Evolutionary conservation across 2,329 filamentous ascomycete genomes (phyloP).

Genomic region (Scedosporium boydii): DNA sequence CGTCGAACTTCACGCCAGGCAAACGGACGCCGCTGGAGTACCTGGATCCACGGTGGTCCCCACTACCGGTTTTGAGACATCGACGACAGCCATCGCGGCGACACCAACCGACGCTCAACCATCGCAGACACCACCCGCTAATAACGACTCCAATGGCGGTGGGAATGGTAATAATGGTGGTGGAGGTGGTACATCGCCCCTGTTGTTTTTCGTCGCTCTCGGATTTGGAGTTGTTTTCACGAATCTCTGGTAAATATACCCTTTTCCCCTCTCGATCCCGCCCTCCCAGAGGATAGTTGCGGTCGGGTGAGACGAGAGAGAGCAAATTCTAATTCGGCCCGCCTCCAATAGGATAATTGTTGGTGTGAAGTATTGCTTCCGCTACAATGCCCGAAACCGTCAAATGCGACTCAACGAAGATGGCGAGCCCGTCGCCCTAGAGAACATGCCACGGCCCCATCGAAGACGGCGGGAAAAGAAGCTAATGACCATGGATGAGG

Average conservation of each 20-base stretch:
- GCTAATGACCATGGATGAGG: conserved; percentile 97
- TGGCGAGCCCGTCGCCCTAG: conserved; percentile 79
- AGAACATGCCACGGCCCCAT: conserved; percentile 76
- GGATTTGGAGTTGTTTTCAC: conserved; percentile 98
- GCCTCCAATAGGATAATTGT: conserved; percentile 78
- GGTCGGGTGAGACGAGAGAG: no score
- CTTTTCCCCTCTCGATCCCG: conserved; percentile 7
- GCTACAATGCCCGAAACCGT: conserved; percentile 91
- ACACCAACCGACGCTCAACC: neutral
- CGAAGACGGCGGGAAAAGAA: conserved; percentile 92
- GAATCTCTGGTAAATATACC: conserved; percentile 74
- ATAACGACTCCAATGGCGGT: conserved; percentile 10
- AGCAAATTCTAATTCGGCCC: no score
- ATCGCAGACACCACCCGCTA: neutral
- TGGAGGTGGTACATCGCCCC: conserved; percentile 28
- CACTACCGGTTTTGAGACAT: conserved; percentile 16
- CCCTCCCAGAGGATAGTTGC: no score
- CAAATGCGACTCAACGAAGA: conserved; percentile 68
- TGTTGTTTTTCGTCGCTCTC: conserved; percentile 80
- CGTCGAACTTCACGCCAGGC: conserved; percentile 12
- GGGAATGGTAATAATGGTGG: conserved; percentile 8
- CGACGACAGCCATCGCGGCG: conserved; percentile 10
- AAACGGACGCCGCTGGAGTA: conserved; percentile 11
- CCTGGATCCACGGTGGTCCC: conserved; percentile 13
- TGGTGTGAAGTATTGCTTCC: conserved; percentile 97